Conservation (phyloP, 768 basidiomycete genomes). For the Tricholoma hemisulphureum region DNA sequence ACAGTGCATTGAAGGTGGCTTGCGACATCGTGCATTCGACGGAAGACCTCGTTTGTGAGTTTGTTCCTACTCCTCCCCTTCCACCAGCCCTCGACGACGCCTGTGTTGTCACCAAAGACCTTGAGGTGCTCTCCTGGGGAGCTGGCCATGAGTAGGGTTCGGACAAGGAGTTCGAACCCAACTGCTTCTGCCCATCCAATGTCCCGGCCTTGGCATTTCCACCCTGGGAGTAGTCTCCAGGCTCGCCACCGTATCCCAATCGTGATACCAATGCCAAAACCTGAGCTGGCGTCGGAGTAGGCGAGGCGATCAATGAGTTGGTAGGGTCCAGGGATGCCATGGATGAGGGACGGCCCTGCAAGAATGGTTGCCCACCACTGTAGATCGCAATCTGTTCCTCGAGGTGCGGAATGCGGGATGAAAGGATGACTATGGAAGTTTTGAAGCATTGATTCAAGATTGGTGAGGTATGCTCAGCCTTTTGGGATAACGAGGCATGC, state of each 20-base stretch:
- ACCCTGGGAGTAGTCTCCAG: conserved; percentile 26
- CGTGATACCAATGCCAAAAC: neutral
- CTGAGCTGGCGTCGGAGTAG: neutral
- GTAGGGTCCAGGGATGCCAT: too few relatives aligned
- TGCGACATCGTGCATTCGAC: too few relatives aligned
- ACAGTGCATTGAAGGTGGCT: too few relatives aligned
- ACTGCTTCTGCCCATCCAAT: conserved; percentile 42
- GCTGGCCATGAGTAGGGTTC: neutral
- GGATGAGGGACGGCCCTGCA: conserved; percentile 25
- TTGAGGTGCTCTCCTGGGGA: neutral
- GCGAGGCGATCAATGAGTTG: neutral
- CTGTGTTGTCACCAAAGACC: too few relatives aligned
- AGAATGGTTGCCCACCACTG: conserved; percentile 21
- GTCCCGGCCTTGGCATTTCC: too few relatives aligned
- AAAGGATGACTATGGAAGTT: neutral
- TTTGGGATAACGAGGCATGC: neutral
- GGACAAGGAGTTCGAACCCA: conserved; percentile 38
- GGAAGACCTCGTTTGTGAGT: too few relatives aligned
- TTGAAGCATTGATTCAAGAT: neutral
- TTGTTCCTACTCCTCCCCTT: too few relatives aligned
- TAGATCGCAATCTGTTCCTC: neutral
- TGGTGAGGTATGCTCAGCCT: conserved; percentile 1
- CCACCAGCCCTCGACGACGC: too few relatives aligned
- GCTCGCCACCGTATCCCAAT: conserved; percentile 35
- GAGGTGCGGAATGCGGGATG: neutral